Evolutionary conservation across 1,139 yeast species (phyloP).

Genomic region (Candida anutae): DNA sequence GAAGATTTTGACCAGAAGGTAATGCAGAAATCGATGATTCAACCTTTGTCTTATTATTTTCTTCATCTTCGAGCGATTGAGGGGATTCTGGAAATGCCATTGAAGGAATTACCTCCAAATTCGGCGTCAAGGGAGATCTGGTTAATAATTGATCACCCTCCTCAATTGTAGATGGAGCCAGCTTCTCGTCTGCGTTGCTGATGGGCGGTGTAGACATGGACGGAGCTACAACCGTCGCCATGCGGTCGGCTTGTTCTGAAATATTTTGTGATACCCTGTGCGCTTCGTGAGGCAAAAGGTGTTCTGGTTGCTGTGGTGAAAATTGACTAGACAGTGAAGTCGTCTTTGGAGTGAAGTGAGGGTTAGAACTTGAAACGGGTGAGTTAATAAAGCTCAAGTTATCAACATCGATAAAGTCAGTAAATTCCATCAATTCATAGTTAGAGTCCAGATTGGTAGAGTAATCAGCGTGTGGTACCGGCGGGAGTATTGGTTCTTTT

Average conservation of each 20-base stretch:
- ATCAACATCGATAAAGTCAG: constrained; percentile 59
- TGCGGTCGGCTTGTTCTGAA: too few species aligned
- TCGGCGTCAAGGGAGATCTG: not conserved
- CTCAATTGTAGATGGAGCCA: not conserved
- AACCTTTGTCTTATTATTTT: constrained; percentile 1
- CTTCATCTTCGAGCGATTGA: constrained; percentile 7
- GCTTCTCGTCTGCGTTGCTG: not conserved
- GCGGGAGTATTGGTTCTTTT: not conserved
- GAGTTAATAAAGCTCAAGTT: constrained; percentile 23
- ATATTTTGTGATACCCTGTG: too few species aligned
- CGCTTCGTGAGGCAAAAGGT: too few species aligned
- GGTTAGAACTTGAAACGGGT: too few species aligned
- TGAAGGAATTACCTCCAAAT: not conserved
- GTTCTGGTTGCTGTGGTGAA: too few species aligned
- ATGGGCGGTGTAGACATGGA: not conserved
- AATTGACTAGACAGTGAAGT: not conserved
- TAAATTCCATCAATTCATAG: constrained; percentile 38
- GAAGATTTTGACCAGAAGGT: not conserved
- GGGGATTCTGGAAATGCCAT: constrained; percentile 3
- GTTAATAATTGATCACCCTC: constrained; percentile 1
- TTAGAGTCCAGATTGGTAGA: constrained; percentile 3
- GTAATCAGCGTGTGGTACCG: not conserved
- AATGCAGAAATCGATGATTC: not conserved
- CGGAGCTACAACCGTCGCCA: not conserved
- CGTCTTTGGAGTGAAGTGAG: not conserved